Conservation (phyloP, 768 basidiomycete genomes). For the Xerocomellus chrysenteron region DNA sequence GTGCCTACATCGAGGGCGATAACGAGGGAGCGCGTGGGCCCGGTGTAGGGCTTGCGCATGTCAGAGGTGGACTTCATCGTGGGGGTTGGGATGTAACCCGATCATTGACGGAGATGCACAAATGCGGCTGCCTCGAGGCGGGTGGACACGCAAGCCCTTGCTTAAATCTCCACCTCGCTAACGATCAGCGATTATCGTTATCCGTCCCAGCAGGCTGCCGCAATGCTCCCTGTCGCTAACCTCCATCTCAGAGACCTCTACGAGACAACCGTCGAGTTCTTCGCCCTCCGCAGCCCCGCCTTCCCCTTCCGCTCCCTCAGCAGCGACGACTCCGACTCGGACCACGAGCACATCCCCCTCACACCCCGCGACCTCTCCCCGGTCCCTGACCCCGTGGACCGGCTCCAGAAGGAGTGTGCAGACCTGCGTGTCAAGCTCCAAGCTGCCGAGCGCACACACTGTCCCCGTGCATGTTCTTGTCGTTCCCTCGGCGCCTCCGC, state of each 20-base stretch:
- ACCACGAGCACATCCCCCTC: slow-evolving; percentile 26
- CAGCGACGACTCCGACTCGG: slow-evolving; percentile 28
- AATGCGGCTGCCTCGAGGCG: slow-evolving; percentile 19
- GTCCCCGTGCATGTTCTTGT: slow-evolving; percentile 32
- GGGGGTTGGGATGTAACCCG: not conserved
- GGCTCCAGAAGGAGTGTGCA: slow-evolving; percentile 40
- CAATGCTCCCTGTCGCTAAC: slow-evolving; percentile 48
- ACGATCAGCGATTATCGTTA: slow-evolving; percentile 40
- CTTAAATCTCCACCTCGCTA: slow-evolving; percentile 12
- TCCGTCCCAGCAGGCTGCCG: slow-evolving; percentile 30
- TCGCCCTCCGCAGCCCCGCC: slow-evolving; percentile 45
- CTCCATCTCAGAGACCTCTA: slow-evolving; percentile 48
- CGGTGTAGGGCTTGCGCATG: slow-evolving; percentile 72
- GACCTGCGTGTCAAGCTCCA: slow-evolving; percentile 44
- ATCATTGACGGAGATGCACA: not conserved
- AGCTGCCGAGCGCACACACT: slow-evolving; percentile 36
- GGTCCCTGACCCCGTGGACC: slow-evolving; percentile 40
- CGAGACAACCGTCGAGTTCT: slow-evolving; percentile 59
- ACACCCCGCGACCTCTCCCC: slow-evolving; percentile 36
- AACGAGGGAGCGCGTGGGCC: slow-evolving; percentile 61
- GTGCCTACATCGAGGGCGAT: slow-evolving; percentile 82
- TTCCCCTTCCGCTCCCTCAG: slow-evolving; percentile 21
- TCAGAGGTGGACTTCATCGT: slow-evolving; percentile 56
- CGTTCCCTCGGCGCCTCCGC: slow-evolving; percentile 38
- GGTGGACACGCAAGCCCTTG: slow-evolving; percentile 21